Conservation (phyloP, 441 rosid genomes). For the Manihot esculenta region DNA sequence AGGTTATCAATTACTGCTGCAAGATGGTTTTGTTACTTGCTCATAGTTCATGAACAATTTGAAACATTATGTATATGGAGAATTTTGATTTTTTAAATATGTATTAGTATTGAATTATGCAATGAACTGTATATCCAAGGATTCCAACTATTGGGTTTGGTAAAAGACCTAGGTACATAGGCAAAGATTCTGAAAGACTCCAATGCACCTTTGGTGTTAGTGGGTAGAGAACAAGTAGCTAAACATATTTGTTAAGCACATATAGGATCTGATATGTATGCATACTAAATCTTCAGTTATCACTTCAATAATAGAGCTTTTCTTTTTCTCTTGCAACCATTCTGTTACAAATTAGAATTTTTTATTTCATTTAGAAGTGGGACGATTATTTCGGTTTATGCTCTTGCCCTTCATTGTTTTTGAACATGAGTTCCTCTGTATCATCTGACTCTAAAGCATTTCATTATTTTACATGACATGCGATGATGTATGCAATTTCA, state of each 20-base stretch:
- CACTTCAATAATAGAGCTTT: slow-evolving; percentile 2
- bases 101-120: slow-evolving; percentile 16
- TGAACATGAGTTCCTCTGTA: no score
- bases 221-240: slow-evolving; percentile 12
- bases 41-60: slow-evolving; percentile 45
- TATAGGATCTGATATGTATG: slow-evolving; percentile 18
- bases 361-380: no score
- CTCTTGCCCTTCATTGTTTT: no score
- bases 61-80: slow-evolving; percentile 25
- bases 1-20: slow-evolving; percentile 35
- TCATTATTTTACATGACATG: no score
- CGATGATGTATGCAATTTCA: no score
- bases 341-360: not conserved
- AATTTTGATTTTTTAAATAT: slow-evolving; percentile 22
- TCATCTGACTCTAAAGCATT: no score
- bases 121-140: slow-evolving; percentile 21
- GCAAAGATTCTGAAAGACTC: slow-evolving; percentile 27
- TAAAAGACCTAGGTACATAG: slow-evolving; percentile 31
- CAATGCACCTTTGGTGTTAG: slow-evolving; percentile 16
- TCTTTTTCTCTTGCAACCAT: not conserved
- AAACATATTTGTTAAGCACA: slow-evolving; percentile 9
- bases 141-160: slow-evolving; percentile 20
- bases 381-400: no score
- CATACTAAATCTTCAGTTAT: slow-evolving; percentile 22
- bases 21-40: slow-evolving; percentile 63